Evolutionary conservation across 768 basidiomycete species (phyloP), one percentile per base, ranked within the genome.

Genomic region (Mycena vitilis): DNA sequence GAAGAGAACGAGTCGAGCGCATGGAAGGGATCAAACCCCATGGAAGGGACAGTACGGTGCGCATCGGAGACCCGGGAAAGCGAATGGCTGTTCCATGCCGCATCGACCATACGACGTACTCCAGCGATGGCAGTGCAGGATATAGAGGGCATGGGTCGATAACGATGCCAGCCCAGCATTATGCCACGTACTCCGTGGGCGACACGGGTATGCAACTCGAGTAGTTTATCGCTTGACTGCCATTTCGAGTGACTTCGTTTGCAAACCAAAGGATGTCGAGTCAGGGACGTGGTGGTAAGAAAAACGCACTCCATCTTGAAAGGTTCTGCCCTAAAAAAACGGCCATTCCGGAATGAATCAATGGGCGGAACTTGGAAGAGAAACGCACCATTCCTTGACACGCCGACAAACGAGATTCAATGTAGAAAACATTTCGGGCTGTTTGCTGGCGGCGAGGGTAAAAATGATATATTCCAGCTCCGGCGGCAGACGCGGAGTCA

Each of bases 251-350:
- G 44, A 48, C 57, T 44, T 48, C 45, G 44, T 7, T 59, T 30
- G 40, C 11, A 11, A 40, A 40, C 15, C 40, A 40, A 40, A 40
- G 44, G 57, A 59, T 59, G 45, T 2, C n/a, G 45, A 47, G 57
- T 47, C 44, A 59, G 45, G 34, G 6, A 23, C 30, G 56, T 34
- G 13, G 57, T 44, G 30, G 44, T 44, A 48, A 59, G 57, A 34
- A 40, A 59, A 59, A 59, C 25, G n/a, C 57, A 58, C 40, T 58
- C 56, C 56, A 58, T 25, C 56, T 58, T 42, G 18, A 58, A 58
- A 45, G 56, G 42, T 42, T 58, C 56, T 16, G 45, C 30, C 56
- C 56, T 58, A 42, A 5, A 18, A 18, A 22, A 23, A 18, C 44
- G 56, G 23, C 45, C 34, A 58, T 34, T 45, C 8, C 16, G 30